Evolutionary conservation across 2,329 filamentous ascomycete genomes (phyloP), one percentile per base, ranked within the genome.

Genomic region (Dothideomycetes sp.): DNA sequence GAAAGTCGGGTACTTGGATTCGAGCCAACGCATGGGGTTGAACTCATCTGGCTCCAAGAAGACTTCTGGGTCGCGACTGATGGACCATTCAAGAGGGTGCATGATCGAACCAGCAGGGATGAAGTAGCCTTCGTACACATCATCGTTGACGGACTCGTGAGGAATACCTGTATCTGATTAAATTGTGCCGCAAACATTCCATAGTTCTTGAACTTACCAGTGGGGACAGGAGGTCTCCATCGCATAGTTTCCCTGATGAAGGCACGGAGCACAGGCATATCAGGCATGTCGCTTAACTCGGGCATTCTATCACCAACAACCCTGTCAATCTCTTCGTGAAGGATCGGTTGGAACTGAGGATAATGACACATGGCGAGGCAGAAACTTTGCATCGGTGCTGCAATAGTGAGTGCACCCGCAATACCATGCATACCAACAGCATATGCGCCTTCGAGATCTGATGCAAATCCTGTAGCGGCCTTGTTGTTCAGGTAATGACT

Each of bases 171-270:
- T 20, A 33, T 33, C 33, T 13, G 29, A 31, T n/a, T n/a, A 9
- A 7, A n/a, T 8, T 31, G 29, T 15, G 7, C 10, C 15, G 15
- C 15, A 17, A n/a, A n/a, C n/a, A n/a, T n/a, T 17, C 10, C 18
- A 18, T 33, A 22, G 15, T 5, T 18, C n/a, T n/a, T n/a, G n/a
- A n/a, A 33, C 18, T 35, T 19, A 32, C 62, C 40, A 32, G 46
- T 48, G 6, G 73, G 71, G 4, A 74, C 70, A 24, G 71, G 67
- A 4, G 73, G 74, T 37, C 71, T 62, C 73, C 73, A 77, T 31
- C 74, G 61, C n/a, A 75, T 53, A 11, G 70, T 72, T 56, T 78
- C 74, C 55, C 77, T 75, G 18, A 77, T 57, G 29, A 71, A 71
- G 1, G 73, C 73, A 12, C 73, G 61, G 8, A 76, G 64, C 0